Conservation (phyloP, 2,329 filamentous ascomycete genomes). For the Fusarium palustre region DNA sequence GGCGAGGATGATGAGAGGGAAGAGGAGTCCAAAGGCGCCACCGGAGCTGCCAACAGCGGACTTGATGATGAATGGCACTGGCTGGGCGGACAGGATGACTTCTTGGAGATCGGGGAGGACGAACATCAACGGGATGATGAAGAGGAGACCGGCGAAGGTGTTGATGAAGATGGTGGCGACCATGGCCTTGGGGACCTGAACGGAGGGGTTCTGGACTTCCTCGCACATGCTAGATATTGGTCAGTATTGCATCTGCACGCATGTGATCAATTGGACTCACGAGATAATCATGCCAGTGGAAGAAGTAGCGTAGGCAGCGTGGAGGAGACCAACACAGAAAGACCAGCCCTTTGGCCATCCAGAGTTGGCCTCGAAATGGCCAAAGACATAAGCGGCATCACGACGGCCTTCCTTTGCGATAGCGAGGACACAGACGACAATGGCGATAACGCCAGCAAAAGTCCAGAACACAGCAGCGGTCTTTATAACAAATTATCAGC, state of each 20-base stretch:
- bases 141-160: slow-evolving; percentile 73
- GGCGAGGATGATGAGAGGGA: slow-evolving; percentile 74
- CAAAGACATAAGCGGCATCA: slow-evolving; percentile 72
- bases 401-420: slow-evolving; percentile 76
- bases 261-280: slow-evolving; percentile 59
- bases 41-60: slow-evolving; percentile 70
- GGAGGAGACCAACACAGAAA: slow-evolving; percentile 77
- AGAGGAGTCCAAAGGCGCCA: slow-evolving; percentile 70
- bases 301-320: slow-evolving; percentile 79
- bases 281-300: slow-evolving; percentile 85
- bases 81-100: slow-evolving; percentile 68
- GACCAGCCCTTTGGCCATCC: slow-evolving; percentile 79
- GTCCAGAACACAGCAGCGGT: slow-evolving; percentile 81
- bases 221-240: slow-evolving; percentile 73
- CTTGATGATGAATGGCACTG: slow-evolving; percentile 73
- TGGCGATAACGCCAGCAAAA: slow-evolving; percentile 75
- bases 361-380: slow-evolving; percentile 74
- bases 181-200: slow-evolving; percentile 79
- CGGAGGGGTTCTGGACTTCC: slow-evolving; percentile 73
- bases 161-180: slow-evolving; percentile 75
- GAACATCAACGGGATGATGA: slow-evolving; percentile 76
- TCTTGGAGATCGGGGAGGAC: slow-evolving; percentile 72
- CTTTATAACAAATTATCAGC: slow-evolving; percentile 55
- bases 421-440: slow-evolving; percentile 70
- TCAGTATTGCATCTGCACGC: slow-evolving; percentile 13